Conservation (phyloP, 1,284 basidiomycete species). For the Papiliotrema nemorosa region DNA sequence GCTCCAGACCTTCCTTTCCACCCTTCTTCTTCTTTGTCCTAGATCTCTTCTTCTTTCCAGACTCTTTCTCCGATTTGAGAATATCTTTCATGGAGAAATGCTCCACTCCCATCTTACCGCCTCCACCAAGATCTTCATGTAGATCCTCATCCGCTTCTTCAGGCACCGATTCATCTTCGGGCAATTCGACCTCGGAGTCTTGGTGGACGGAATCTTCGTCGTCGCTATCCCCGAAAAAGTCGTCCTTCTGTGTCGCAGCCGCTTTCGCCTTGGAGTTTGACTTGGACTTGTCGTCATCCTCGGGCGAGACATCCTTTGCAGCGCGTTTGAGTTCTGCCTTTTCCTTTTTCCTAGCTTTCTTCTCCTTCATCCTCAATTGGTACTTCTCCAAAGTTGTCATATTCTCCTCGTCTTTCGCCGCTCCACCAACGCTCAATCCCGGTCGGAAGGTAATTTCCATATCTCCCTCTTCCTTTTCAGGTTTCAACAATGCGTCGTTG, state of each 20-base stretch:
- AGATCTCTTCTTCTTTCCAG: constrained; percentile 55
- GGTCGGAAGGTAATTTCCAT: constrained; percentile 94
- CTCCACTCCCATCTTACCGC: constrained; percentile 4
- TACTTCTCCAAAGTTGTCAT: constrained; percentile 79
- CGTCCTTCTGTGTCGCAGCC: constrained; percentile 52
- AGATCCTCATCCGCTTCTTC: constrained; percentile 21
- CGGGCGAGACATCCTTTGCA: constrained; percentile 28
- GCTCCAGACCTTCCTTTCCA: constrained; percentile 53
- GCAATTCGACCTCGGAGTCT: constrained; percentile 4
- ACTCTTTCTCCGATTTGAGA: constrained; percentile 73
- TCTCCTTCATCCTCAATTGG: constrained; percentile 80
- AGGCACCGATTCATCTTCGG: constrained; percentile 12
- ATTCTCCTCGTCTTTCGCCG: constrained; percentile 53
- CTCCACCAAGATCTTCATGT: constrained; percentile 28
- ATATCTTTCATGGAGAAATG: constrained; percentile 90
- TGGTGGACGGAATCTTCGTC: constrained; percentile 46
- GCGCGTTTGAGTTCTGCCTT: constrained; percentile 47
- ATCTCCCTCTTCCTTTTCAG: constrained; percentile 48
- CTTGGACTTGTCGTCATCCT: constrained; percentile 20
- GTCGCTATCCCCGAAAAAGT: constrained; percentile 66
- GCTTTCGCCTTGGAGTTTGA: constrained; percentile 4
- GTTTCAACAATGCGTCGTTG: constrained; percentile 18
- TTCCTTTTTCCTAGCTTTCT: constrained; percentile 64
- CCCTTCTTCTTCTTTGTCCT: constrained; percentile 49
- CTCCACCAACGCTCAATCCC: constrained; percentile 58